A percentile compares a stretch with the other conserved stretches of the same genome.
Evolutionary conservation across 768 basidiomycete genomes (phyloP).

Genomic region (Lactarius indigo): DNA sequence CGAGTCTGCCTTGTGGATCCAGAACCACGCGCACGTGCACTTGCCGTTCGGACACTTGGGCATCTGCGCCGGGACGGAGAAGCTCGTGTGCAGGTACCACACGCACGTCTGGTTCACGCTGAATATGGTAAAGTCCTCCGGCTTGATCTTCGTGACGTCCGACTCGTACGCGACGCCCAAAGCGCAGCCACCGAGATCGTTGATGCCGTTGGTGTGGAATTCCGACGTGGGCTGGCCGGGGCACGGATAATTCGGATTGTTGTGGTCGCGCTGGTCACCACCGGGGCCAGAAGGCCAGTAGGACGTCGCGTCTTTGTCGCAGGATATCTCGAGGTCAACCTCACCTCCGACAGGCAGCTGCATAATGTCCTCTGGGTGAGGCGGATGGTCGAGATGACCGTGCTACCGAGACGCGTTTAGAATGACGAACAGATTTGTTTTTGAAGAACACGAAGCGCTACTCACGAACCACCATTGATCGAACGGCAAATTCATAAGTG

Average conservation of each 20-base stretch:
- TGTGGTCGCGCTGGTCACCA: conserved; percentile 27
- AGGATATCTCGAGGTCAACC: conserved; percentile 29
- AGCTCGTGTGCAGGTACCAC: conserved; percentile 39
- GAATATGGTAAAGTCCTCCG: conserved; percentile 43
- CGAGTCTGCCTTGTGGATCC: conserved; percentile 37
- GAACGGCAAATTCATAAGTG: conserved; percentile 34
- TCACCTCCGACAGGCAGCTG: conserved; percentile 33
- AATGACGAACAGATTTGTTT: neutral
- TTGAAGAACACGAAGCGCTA: conserved; percentile 6
- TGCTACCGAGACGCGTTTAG: conserved; percentile 27
- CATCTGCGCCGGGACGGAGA: conserved; percentile 41
- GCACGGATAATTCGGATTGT: conserved; percentile 28
- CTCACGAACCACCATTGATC: conserved; percentile 38
- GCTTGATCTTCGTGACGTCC: conserved; percentile 35
- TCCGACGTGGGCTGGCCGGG: conserved; percentile 23
- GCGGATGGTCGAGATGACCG: conserved; percentile 33
- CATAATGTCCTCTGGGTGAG: conserved; percentile 32
- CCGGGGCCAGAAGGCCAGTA: conserved; percentile 27
- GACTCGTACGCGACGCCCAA: conserved; percentile 45
- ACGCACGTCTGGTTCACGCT: conserved; percentile 43
- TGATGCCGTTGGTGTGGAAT: conserved; percentile 33
- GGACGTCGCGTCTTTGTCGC: conserved; percentile 35
- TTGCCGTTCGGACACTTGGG: conserved; percentile 41
- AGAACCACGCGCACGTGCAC: conserved; percentile 45
- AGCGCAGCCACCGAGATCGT: conserved; percentile 37